phyloP scores from a whole-genome alignment of 176 grass and related monocot species.

The Oryza officinalis region DNA sequence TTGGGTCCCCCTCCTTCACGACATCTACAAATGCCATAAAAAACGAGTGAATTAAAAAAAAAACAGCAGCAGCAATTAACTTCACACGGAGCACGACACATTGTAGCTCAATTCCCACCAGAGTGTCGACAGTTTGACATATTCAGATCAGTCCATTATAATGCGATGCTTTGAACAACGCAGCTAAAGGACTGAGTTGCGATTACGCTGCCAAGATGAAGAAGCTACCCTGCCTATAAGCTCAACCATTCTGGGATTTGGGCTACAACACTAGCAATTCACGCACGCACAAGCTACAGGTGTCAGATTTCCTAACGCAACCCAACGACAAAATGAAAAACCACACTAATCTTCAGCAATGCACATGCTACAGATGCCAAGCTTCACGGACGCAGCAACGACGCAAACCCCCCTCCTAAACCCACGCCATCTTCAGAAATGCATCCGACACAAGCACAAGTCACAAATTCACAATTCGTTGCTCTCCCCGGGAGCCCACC shows the following conservation, averaged over 20 bases:
- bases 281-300: neutral
- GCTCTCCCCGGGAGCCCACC: neutral
- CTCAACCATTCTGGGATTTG: neutral
- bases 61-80: neutral
- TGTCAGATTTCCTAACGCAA: neutral
- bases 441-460: neutral
- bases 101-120: neutral
- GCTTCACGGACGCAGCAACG: too few species aligned
- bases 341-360: too few species aligned
- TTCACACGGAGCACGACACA: neutral
- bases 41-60: neutral
- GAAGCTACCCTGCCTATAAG: neutral
- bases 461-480: neutral
- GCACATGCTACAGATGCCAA: too few species aligned
- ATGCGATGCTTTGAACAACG: neutral
- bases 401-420: neutral
- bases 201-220: neutral
- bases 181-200: neutral
- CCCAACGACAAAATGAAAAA: too few species aligned
- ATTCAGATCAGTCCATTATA: neutral
- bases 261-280: neutral
- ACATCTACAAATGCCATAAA: constrained; percentile 54
- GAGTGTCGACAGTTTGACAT: neutral
- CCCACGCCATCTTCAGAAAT: neutral
- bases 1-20: constrained; percentile 80